Evolutionary conservation across 805 yeast genomes (phyloP), one percentile per base, ranked within the genome.

Genomic region (Yamadazyma insecticola): DNA sequence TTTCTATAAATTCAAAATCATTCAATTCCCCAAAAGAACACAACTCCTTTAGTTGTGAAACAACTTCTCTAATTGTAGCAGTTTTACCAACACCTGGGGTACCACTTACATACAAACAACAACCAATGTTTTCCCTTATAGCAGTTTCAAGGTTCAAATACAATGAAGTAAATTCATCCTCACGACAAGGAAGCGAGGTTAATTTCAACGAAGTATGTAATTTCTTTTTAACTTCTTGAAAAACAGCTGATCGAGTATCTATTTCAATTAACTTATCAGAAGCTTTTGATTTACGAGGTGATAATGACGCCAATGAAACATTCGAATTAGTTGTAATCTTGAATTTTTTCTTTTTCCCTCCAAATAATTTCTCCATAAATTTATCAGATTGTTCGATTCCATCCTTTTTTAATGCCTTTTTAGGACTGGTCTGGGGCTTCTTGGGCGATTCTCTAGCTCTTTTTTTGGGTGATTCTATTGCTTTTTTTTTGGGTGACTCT

Each of bases 31-130:
- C 54, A 24, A 44, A 43, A 22, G 27, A 41, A 22, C 48, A 48
- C 9, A 48, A 37, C 39, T 63, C 54, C 26, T 72, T 68, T 21
- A 92, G 57, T 46, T 82, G 87, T 20, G 76, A 70, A 16, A 92
- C 72, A 0, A 84, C 97, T 48, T 88, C 95, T 33, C 95, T 62
- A 2, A 90, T 78, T 0, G 97, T 90, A 3, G 95, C 92, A 0
- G 98, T 90, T 51, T 92, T 92, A 9, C 98, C 98, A 2, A 94
- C 90, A 6, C 99, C 99, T 0, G 99, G 98, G 0, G 96, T 87
- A 3, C 99, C 99, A 55, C 96, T 86, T 8, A 92, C 78, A 51
- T 89, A 92, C 5, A 92, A 57, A 43, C 96, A 86, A 6, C 89
- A 73, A 0, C 97, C 97, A 1, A 81, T 71, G 24, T 74, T 73